Percentiles rank a stretch among this genome's conserved stretches.
Evolutionary conservation across 1,284 basidiomycete species (phyloP).

Genomic region (Phellopilus nigrolimitatus): DNA sequence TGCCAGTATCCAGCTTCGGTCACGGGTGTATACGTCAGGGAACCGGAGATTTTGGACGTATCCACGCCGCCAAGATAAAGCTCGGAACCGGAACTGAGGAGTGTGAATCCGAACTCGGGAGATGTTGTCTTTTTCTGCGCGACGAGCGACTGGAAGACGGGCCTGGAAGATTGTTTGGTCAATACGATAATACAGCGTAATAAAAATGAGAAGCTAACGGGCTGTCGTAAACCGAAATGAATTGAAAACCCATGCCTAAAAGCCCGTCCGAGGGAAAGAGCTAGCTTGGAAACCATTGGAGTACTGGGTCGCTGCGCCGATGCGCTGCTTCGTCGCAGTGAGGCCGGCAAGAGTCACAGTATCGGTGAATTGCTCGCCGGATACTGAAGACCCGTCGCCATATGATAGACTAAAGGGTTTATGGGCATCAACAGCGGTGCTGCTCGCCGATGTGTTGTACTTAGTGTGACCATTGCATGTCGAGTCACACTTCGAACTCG

Average conservation of each 20-base stretch:
- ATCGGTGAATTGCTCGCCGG: slow-evolving; percentile 21
- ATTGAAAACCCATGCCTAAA: slow-evolving; percentile 32
- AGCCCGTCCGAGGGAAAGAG: slow-evolving; percentile 44
- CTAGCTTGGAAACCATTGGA: slow-evolving; percentile 35
- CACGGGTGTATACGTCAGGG: slow-evolving; percentile 13
- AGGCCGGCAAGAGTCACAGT: slow-evolving; percentile 26
- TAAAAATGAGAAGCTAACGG: slow-evolving; percentile 4
- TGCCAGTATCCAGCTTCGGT: slow-evolving; percentile 29
- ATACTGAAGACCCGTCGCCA: slow-evolving; percentile 22
- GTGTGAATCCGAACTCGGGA: slow-evolving; percentile 44
- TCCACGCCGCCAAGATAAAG: slow-evolving; percentile 50
- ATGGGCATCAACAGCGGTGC: slow-evolving; percentile 15
- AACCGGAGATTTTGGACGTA: slow-evolving; percentile 14
- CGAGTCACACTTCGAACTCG: slow-evolving; percentile 18
- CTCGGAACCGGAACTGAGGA: slow-evolving; percentile 41
- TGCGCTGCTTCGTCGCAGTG: slow-evolving; percentile 22
- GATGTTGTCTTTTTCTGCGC: slow-evolving; percentile 29
- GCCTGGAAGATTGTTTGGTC: not conserved
- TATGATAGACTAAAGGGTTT: slow-evolving; percentile 19
- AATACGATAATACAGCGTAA: not conserved
- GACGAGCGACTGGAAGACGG: slow-evolving; percentile 30
- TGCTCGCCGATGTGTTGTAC: slow-evolving; percentile 19
- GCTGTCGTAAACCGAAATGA: slow-evolving; percentile 24
- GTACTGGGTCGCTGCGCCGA: slow-evolving; percentile 43
- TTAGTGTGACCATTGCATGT: slow-evolving; percentile 23